Base-by-base conservation (phyloP, 2,329 filamentous ascomycete species). In the Leptodontidium sp. region DNA sequence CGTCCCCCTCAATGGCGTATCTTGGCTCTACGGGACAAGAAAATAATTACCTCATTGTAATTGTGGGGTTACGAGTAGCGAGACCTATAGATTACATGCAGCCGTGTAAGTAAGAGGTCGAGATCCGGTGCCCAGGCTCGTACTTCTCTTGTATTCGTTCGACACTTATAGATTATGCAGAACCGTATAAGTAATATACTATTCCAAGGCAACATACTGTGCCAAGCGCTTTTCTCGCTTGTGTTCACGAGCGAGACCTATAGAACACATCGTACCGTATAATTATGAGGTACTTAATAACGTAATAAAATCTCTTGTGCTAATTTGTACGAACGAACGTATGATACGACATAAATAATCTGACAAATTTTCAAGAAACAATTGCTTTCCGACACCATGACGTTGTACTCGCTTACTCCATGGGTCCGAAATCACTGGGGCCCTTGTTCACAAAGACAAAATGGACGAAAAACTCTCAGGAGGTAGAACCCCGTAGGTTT, bases 41-140 rank as follows among this genome's bases (percentile, higher is more conserved):
- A 47, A 47, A 47, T 5, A 15, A 47, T 47, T 47, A 47, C 45
- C 12, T 47, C 5, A 7, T n/a, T 32, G 47, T 21, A n/a, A 49
- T 49, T 49, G n/a, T 21, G 47, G 47, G 47, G 47, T 49, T 49
- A 49, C 47, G 47, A 49, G 47, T n/a, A 49, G 47, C 47, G 47
- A 21, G 47, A n/a, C 47, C n/a, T 49, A 21, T 49, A 49, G n/a
- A 49, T 21, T 32, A 49, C 17, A 49, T 49, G 47, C 7, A n/a
- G n/a, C n/a, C 47, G 47, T 49, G 17, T 49, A 49, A n/a, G 47
- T 49, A 49, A 15, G 47, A 49, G 47, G 17, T 21, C 24, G 47
- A 49, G 15, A 49, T 49, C 47, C 47, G 47, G n/a, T n/a, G 47
- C n/a, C n/a, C 47, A 49, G 15, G 47, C 47, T n/a, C 15, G 47